phyloP scores from a whole-genome alignment of 2,329 filamentous ascomycete species.

The Tolypocladium album region DNA sequence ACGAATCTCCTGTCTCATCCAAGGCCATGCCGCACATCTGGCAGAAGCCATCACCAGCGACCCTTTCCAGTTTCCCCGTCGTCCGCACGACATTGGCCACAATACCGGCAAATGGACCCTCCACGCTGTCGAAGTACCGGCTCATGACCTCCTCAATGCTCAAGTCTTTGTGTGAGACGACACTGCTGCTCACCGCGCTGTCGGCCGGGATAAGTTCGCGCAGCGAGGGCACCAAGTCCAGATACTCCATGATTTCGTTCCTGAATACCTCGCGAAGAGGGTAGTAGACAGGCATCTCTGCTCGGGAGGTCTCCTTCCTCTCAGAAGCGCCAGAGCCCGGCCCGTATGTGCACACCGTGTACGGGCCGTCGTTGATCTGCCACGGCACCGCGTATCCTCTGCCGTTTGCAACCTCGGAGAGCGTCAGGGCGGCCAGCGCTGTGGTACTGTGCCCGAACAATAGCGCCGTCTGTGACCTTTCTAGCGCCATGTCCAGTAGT shows the following conservation, averaged over 20 bases:
- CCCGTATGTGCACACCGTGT: slow-evolving; percentile 21
- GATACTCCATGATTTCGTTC: slow-evolving; percentile 65
- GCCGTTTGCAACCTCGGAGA: slow-evolving; percentile 85
- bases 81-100: slow-evolving; percentile 94
- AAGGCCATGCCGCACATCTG: slow-evolving; percentile 60
- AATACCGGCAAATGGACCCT: slow-evolving; percentile 77
- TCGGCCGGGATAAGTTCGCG: slow-evolving; percentile 33
- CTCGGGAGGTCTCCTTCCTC: slow-evolving; percentile 7
- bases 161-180: slow-evolving; percentile 60
- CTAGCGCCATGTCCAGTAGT: slow-evolving; percentile 53
- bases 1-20: slow-evolving; percentile 50
- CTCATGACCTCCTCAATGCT: slow-evolving; percentile 88
- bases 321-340: slow-evolving; percentile 9
- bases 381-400: slow-evolving; percentile 75
- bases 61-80: slow-evolving; percentile 63
- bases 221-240: slow-evolving; percentile 43
- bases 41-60: slow-evolving; percentile 36
- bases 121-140: slow-evolving; percentile 74
- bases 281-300: slow-evolving; percentile 49
- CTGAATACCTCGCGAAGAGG: slow-evolving; percentile 78
- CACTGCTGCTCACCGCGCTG: slow-evolving; percentile 14
- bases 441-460: slow-evolving; percentile 83
- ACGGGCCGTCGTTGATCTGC: slow-evolving; percentile 65
- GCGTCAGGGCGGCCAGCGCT: slow-evolving; percentile 71
- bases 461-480: slow-evolving; percentile 54